phyloP scores from a whole-genome alignment of 2,329 filamentous ascomycete species.

The Chrysoporthe austroafricana region DNA sequence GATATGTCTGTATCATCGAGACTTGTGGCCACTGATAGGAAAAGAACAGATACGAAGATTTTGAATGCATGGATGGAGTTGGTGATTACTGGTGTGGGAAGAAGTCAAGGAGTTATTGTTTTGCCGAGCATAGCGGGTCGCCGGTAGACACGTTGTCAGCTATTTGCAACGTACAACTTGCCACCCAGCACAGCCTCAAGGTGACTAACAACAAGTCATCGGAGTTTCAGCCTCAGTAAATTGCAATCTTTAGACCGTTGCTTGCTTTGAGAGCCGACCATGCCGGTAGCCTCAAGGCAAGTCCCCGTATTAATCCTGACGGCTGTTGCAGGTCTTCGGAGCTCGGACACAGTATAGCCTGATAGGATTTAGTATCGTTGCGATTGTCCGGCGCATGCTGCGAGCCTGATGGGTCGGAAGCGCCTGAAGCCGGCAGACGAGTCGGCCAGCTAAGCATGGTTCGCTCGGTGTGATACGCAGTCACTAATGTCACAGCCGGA shows the following conservation, averaged over 20 bases:
- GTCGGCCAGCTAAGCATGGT: background rate
- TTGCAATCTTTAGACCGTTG: background rate
- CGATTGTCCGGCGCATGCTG: background rate
- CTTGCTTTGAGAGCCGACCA: background rate
- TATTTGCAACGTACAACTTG: background rate
- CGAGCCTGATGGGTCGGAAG: background rate
- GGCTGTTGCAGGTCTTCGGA: background rate
- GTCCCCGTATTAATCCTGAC: background rate
- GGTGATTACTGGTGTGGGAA: background rate
- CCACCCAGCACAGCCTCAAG: background rate
- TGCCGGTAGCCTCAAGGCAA: background rate
- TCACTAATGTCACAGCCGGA: background rate
- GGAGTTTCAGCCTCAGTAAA: background rate
- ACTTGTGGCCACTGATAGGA: background rate
- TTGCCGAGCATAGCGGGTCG: background rate
- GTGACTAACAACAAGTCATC: background rate
- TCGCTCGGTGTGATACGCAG: background rate
- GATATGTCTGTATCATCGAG: background rate
- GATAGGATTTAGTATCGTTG: background rate
- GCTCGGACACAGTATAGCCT: background rate
- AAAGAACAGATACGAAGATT: background rate
- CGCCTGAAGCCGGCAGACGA: no score
- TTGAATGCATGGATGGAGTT: background rate
- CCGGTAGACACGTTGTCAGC: background rate
- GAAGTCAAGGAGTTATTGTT: background rate